Conservation (phyloP, 805 yeast genomes). For the Suhomyces sp. region DNA sequence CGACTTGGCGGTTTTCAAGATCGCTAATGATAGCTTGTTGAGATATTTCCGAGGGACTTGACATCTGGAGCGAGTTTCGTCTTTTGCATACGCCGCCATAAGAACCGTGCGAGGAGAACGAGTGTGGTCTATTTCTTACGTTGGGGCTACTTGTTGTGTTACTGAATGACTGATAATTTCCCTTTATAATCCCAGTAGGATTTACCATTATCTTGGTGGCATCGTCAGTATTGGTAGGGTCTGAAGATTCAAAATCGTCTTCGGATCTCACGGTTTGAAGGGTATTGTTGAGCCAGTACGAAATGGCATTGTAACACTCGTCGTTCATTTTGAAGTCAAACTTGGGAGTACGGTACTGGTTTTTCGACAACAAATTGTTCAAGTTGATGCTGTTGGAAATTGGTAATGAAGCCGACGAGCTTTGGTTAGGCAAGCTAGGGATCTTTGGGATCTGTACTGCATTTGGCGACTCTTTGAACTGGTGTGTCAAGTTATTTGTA, state of each 20-base stretch:
- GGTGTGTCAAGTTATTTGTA: neutral
- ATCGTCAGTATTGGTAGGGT: neutral
- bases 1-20: neutral
- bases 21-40: neutral
- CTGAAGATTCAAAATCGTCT: conserved; percentile 3
- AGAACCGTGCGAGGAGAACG: conserved; percentile 2
- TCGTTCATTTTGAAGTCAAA: conserved; percentile 30
- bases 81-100: conserved; percentile 1
- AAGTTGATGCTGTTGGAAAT: neutral
- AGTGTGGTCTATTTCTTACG: neutral
- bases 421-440: conserved; percentile 10
- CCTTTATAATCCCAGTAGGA: conserved; percentile 31
- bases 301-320: conserved; percentile 39
- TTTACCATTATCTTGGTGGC: conserved; percentile 14
- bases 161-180: conserved; percentile 1
- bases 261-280: conserved; percentile 14
- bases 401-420: neutral
- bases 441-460: neutral
- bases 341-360: conserved; percentile 7
- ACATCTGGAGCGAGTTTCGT: conserved; percentile 5
- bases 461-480: neutral
- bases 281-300: conserved; percentile 31
- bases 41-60: neutral
- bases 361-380: neutral
- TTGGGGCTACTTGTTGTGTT: neutral